Conservation (phyloP, 192 early-diverging fungal species). For the Mortierella alpina region DNA sequence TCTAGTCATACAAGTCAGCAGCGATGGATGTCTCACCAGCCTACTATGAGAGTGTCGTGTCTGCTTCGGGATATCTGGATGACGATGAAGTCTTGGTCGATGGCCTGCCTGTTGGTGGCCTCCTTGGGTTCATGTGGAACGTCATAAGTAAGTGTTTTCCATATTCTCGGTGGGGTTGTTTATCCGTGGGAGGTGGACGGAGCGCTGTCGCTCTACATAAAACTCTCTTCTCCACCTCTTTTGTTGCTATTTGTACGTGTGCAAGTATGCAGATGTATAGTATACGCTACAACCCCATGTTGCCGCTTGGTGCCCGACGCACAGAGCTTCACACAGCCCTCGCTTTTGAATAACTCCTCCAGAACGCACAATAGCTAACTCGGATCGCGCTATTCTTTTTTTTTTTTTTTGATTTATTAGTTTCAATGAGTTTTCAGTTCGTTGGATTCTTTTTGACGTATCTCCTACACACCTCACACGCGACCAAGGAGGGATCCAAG, state of each 20-base stretch:
- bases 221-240: background rate
- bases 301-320: too few species aligned
- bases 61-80: slow-evolving; percentile 76
- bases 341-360: too few species aligned
- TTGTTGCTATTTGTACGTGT: too few species aligned
- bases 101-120: slow-evolving; percentile 89
- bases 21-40: slow-evolving; percentile 46
- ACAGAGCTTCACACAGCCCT: too few species aligned
- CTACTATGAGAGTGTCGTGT: slow-evolving; percentile 35
- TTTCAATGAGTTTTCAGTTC: slow-evolving; percentile 85
- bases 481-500: slow-evolving; percentile 83
- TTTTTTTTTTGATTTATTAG: slow-evolving; percentile 38
- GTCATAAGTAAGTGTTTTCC: slow-evolving; percentile 67
- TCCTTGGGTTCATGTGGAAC: slow-evolving; percentile 85
- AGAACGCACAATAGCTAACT: too few species aligned
- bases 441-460: slow-evolving; percentile 94
- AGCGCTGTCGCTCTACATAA: background rate
- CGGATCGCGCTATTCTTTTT: too few species aligned
- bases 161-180: background rate
- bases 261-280: too few species aligned
- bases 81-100: slow-evolving; percentile 86
- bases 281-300: too few species aligned
- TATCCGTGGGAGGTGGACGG: background rate
- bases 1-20: slow-evolving; percentile 48
- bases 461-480: slow-evolving; percentile 90